A percentile compares a stretch with the other conserved stretches of the same genome.
Evolutionary conservation across 495 filamentous ascomycete genomes (phyloP).

Genomic region (Lichina pygmaea): DNA sequence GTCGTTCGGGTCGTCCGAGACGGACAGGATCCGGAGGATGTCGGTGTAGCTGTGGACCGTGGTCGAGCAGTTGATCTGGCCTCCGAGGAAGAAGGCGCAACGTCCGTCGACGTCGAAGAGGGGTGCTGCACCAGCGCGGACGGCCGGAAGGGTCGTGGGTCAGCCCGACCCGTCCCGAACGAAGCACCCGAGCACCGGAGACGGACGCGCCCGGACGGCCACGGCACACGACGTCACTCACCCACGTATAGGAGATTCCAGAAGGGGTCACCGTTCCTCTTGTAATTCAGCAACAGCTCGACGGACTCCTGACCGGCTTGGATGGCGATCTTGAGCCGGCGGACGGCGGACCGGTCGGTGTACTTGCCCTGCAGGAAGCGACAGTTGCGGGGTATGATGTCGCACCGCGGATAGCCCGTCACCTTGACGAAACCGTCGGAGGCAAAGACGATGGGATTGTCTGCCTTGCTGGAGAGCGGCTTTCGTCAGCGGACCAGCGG

Average conservation of each 20-base stretch:
- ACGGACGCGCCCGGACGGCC: neutral
- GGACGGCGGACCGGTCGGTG: slow-evolving; percentile 16
- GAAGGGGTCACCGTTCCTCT: slow-evolving; percentile 23
- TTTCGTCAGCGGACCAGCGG: too few relatives aligned
- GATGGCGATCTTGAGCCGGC: slow-evolving; percentile 17
- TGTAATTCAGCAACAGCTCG: slow-evolving; percentile 24
- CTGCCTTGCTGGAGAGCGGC: slow-evolving; percentile 8
- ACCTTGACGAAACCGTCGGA: slow-evolving; percentile 23
- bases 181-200: neutral
- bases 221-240: slow-evolving; percentile 1
- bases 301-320: slow-evolving; percentile 16
- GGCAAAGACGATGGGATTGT: slow-evolving; percentile 23
- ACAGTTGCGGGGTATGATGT: slow-evolving; percentile 22
- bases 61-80: slow-evolving; percentile 27
- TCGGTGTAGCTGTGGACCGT: slow-evolving; percentile 21
- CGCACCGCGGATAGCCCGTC: slow-evolving; percentile 18
- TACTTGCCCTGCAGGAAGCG: slow-evolving; percentile 21
- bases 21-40: slow-evolving; percentile 19
- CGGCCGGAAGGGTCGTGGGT: neutral
- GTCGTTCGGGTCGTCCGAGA: slow-evolving; percentile 9
- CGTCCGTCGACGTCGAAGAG: slow-evolving; percentile 17
- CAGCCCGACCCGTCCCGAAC: neutral
- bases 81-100: slow-evolving; percentile 22
- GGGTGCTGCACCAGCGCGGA: slow-evolving; percentile 11
- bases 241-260: slow-evolving; percentile 26